These are phyloP conservation scores for Chlorella ohadii DNA, from an alignment of 139 green algal species.

Conservation along the genomic window DNA sequence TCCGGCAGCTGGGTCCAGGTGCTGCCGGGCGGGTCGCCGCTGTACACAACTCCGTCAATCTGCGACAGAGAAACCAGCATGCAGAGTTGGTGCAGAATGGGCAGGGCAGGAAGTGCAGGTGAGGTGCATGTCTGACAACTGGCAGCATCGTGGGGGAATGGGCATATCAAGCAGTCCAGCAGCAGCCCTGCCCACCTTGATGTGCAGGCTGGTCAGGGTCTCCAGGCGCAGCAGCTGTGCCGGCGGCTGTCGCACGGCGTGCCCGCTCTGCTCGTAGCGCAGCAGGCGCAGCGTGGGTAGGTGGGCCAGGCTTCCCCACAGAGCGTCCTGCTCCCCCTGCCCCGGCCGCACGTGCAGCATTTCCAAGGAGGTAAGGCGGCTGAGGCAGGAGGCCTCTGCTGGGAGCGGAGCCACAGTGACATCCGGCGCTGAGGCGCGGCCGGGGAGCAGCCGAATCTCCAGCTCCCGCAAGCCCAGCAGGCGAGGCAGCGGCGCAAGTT, in stretches of 20 bases:
- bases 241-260: neutral
- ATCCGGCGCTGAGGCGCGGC: neutral
- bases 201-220: neutral
- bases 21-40: neutral
- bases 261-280: neutral
- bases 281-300: neutral
- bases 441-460: neutral
- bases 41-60: neutral
- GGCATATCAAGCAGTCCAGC: no score
- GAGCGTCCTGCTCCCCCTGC: neutral
- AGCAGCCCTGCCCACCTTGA: no score
- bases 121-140: no score
- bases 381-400: neutral
- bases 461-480: neutral
- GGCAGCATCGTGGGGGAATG: no score
- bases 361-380: neutral
- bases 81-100: neutral
- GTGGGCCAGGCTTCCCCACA: conserved; percentile 11
- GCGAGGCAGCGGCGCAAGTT: neutral
- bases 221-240: neutral
- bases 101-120: neutral
- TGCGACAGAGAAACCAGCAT: neutral
- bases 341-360: conserved; percentile 5
- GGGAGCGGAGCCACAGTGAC: neutral
- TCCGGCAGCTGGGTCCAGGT: conserved; percentile 4